Conservation (phyloP, 164 flowering plant genomes). For the Brasenia schreberi region DNA sequence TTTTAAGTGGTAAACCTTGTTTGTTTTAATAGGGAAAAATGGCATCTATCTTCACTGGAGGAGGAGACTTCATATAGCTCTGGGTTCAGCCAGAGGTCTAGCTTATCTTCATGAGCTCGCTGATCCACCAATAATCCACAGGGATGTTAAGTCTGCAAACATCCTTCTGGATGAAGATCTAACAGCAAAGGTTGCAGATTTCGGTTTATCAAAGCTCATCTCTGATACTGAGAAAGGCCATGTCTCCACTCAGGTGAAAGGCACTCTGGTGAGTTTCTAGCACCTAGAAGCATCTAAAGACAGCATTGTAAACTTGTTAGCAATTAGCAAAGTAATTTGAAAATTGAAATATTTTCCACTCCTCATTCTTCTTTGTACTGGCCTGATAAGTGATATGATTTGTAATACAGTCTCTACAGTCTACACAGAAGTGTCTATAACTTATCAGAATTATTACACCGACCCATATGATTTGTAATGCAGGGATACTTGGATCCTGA, state of each 20-base stretch:
- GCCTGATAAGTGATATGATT: no score
- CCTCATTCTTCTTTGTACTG: no score
- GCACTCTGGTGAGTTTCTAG: slow-evolving; percentile 24
- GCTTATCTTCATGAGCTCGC: slow-evolving; percentile 34
- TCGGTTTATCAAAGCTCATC: slow-evolving; percentile 28
- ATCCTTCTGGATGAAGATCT: slow-evolving; percentile 27
- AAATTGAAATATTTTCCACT: no score
- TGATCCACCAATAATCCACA: slow-evolving; percentile 31
- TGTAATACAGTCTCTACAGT: no score
- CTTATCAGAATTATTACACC: no score
- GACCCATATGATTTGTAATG: not conserved
- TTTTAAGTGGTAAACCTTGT: slow-evolving; percentile 16
- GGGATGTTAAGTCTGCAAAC: slow-evolving; percentile 30
- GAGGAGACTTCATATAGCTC: slow-evolving; percentile 23
- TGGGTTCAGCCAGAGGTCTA: slow-evolving; percentile 32
- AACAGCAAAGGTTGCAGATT: slow-evolving; percentile 32
- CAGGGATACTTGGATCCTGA: slow-evolving; percentile 79
- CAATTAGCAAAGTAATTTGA: no score
- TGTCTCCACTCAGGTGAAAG: slow-evolving; percentile 33
- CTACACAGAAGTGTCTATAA: no score
- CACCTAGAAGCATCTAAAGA: not conserved
- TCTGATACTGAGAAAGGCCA: slow-evolving; percentile 15
- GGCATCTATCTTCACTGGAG: slow-evolving; percentile 26
- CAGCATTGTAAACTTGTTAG: no score
- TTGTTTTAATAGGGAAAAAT: slow-evolving; percentile 38